Base-by-base conservation (phyloP, 768 basidiomycete genomes). In the Rhizopogon vinicolor region DNA sequence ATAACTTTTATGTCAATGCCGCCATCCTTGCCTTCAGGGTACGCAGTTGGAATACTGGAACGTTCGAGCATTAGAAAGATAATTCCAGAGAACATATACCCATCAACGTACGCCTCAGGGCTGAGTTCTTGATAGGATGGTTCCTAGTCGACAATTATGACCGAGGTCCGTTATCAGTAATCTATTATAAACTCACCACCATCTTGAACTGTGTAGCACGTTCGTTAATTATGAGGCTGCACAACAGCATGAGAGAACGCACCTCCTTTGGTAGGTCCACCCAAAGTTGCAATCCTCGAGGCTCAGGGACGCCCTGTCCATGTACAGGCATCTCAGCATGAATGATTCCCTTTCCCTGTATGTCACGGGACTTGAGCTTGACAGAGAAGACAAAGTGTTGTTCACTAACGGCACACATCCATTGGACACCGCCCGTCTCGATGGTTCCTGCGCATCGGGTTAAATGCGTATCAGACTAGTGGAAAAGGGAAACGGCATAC, bases 321-420 rank as follows among this genome's bases (percentile, higher is more conserved):
- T 89, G 86, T 5, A 93, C 77, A 2, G 96, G 96, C 91, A 97
- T 97, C 74, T 91, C 88, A 2, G 88, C 86, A 58, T 91, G 89
- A 35, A 91, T 85, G 62, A 90, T 89, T 46, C 90, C 90, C 63
- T 75, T 75, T 37, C 81, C 81, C 77, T 75, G 43, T n/a, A 33
- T 57, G 51, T 54, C 7, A 41, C 41, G n/a, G 19, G 13, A 50
- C 37, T 41, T 39, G 39, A 45, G 46, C 12, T 28, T 44, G 43
- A 59, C n/a, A n/a, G 1, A 16, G 29, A 1, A 28, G 45, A 33
- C 29, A 44, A 55, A 62, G 42, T 40, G 19, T 18, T 37, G 51
- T 51, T 50, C 35, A 69, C 82, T 73, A 54, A 86, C 88, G 13
- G 89, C 89, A 68, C 81, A 85, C 94, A 96, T 96, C 92, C 94